These are phyloP conservation scores for Debaryomycetaceae sp. DNA, from an alignment of 1,139 yeast species.

Conservation along the genomic window DNA sequence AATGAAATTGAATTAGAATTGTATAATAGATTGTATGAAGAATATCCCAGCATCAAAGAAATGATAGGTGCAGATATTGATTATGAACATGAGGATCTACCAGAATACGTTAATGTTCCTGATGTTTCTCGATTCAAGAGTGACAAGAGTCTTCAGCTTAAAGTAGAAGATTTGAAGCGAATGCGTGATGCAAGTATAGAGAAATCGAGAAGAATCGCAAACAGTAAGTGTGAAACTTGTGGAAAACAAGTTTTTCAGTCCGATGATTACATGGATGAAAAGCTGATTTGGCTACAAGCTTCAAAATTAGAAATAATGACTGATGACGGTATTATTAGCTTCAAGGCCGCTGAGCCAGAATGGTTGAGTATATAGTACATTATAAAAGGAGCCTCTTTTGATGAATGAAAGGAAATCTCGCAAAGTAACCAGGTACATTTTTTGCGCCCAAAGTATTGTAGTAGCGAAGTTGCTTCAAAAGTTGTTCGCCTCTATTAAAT, in stretches of 20 bases:
- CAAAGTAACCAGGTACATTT: slow-evolving; percentile 52
- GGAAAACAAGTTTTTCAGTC: slow-evolving; percentile 30
- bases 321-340: slow-evolving; percentile 14
- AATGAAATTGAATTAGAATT: slow-evolving; percentile 26
- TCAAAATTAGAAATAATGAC: slow-evolving; percentile 38
- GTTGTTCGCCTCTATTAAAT: slow-evolving; percentile 2
- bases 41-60: slow-evolving; percentile 9
- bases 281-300: slow-evolving; percentile 57
- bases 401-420: slow-evolving; percentile 21
- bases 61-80: not conserved
- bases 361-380: slow-evolving; percentile 29
- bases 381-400: slow-evolving; percentile 1
- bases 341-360: slow-evolving; percentile 32
- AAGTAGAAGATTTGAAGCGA: slow-evolving; percentile 5
- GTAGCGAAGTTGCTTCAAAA: slow-evolving; percentile 42
- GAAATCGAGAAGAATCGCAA: slow-evolving; percentile 14
- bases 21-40: slow-evolving; percentile 19
- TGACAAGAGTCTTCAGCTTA: slow-evolving; percentile 6
- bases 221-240: slow-evolving; percentile 44
- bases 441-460: slow-evolving; percentile 52
- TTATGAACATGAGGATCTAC: not conserved
- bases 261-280: slow-evolving; percentile 26
- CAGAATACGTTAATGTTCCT: slow-evolving; percentile 14
- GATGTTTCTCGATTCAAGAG: slow-evolving; percentile 12
- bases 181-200: slow-evolving; percentile 10